phyloP scores from a whole-genome alignment of 805 yeast species.

The Nakazawaea pomicola region DNA sequence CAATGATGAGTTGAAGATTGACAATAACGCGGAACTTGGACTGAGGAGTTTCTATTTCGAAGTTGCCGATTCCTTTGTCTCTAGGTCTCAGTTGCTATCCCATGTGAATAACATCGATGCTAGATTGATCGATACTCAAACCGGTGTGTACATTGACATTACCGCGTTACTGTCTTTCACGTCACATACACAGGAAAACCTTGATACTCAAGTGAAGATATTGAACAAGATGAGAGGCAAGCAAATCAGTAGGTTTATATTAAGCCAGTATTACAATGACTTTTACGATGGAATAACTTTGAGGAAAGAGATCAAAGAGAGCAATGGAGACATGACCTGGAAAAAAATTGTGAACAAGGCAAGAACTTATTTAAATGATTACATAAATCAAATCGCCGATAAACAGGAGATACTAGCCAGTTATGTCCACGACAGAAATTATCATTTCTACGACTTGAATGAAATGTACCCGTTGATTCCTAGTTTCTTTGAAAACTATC shows the following conservation, averaged over 20 bases:
- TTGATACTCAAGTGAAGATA: not conserved
- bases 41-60: slow-evolving; percentile 27
- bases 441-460: slow-evolving; percentile 46
- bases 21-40: slow-evolving; percentile 20
- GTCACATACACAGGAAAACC: not conserved
- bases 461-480: slow-evolving; percentile 50
- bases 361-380: slow-evolving; percentile 1
- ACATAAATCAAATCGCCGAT: not conserved
- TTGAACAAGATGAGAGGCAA: not conserved
- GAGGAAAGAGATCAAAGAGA: not conserved
- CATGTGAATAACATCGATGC: slow-evolving; percentile 53
- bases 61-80: slow-evolving; percentile 28
- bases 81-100: slow-evolving; percentile 32
- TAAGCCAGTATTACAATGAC: not conserved
- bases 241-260: slow-evolving; percentile 3
- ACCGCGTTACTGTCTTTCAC: slow-evolving; percentile 28
- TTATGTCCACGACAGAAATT: slow-evolving; percentile 43
- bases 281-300: slow-evolving; percentile 8
- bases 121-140: slow-evolving; percentile 44
- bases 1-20: slow-evolving; percentile 14
- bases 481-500: slow-evolving; percentile 42
- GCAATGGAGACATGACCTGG: not conserved
- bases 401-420: slow-evolving; percentile 10
- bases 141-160: slow-evolving; percentile 42
- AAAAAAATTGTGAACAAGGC: not conserved